Base-by-base conservation (phyloP, 148 eudicot genomes). In the Chenopodium suecicum region DNA sequence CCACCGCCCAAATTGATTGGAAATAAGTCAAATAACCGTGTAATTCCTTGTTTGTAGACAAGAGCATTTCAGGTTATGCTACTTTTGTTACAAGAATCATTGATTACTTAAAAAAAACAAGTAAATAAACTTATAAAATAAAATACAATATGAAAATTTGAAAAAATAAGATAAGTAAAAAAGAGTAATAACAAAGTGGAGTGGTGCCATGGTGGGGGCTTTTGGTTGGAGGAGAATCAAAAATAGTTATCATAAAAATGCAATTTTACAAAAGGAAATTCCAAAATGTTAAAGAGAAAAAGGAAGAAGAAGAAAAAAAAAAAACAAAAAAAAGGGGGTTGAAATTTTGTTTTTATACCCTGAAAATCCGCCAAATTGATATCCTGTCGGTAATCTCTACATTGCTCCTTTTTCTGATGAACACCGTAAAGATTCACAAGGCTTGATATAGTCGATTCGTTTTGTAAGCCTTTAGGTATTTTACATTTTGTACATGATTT, bases 351-450 rank as follows among this genome's bases (percentile, higher is more conserved):
- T 54, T 74, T 75, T 31, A 74, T 79, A 23, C 52, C 82, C 82
- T 74, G 68, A 68, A 79, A 83, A 83, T 83, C 85, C 82, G 85
- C 52, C 75, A 37, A 74, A 72, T 79, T 72, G 20, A 74, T 68
- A 79, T 83, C 17, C 48, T 83, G 85, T 83, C 82, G 82, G 79
- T 69, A 63, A 74, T 79, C 48, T 77, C 5, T 56, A 0, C 50
- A 69, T 34, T 34, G 41, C 41, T 34, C 41, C 41, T 34, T 34
- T 34, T 34, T 34, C 4, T 34, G 44, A 41, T 41, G 6, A 41
- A 41, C 44, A 41, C 44, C 44, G 44, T 41, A 41, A 41, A 41
- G n/a, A 54, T n/a, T 20, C 19, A 62, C 16, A 58, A 58, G 63
- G 22, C 22, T 58, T 58, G 63, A 17, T 58, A 9, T 50, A 50